Evolutionary conservation across 768 basidiomycete genomes (phyloP), one percentile per base, ranked within the genome.

Genomic region (Mycena kentingensis): DNA sequence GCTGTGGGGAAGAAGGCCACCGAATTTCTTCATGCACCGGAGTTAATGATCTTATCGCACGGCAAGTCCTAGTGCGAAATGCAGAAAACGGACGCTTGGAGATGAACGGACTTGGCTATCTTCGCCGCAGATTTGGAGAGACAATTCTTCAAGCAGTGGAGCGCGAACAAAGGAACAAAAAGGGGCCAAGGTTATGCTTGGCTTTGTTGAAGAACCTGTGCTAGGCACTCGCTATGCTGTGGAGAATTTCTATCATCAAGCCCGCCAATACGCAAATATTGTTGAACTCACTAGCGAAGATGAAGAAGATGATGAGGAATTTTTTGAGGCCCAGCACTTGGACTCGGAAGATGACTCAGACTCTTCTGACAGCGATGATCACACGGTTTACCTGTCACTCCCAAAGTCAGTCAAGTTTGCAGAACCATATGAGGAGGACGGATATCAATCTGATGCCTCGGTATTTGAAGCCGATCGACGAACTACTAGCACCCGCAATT

Each of bases 391-490:
- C n/a, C n/a, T n/a, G n/a, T n/a, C n/a, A n/a, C n/a, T n/a, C n/a
- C n/a, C n/a, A n/a, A 31, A 42, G 22, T 18, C 19, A 32, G 13
- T 16, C 29, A 8, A 34, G 10, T 16, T 22, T 26, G 39, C 34
- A 25, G n/a, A 18, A 27, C 36, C 47, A 34, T 5, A 38, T 49
- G 27, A 49, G 19, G 15, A 24, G 22, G 12, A 26, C 22, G 11
- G 47, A 7, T 22, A 26, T 15, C 7, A 3, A 19, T 2, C 41
- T 51, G 5, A 29, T n/a, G 16, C 29, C 50, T 7, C n/a, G n/a
- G n/a, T n/a, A n/a, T n/a, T n/a, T n/a, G n/a, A n/a, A n/a, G 50
- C 35, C 3, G 50, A 51, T 5, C 41, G 50, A 11, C 13, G 41
- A 3, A 19, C 24, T 8, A n/a, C 39, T 3, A 51, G 32, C 19